Conservation (phyloP, 2,329 filamentous ascomycete species). For the Aspergillus glaucus region DNA sequence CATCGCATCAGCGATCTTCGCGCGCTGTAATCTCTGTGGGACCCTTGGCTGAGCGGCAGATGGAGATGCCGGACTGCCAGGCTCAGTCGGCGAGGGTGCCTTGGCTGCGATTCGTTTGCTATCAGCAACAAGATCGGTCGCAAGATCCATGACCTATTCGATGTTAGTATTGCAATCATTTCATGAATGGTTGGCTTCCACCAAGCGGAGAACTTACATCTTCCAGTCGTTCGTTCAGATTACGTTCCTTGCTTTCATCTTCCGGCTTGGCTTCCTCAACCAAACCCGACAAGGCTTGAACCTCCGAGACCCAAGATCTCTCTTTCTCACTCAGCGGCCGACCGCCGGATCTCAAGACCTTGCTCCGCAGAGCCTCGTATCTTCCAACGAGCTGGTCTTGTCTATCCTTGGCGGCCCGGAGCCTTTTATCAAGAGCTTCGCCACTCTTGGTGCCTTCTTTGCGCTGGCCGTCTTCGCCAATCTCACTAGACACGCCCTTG, state of each 20-base stretch:
- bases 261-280: conserved; percentile 23
- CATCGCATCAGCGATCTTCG: conserved; percentile 44
- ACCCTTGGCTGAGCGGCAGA: conserved; percentile 26
- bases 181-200: not conserved
- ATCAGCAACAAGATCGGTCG: conserved; percentile 31
- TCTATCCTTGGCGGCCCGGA: conserved; percentile 34
- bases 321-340: conserved; percentile 43
- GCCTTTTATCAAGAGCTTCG: conserved; percentile 32
- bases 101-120: conserved; percentile 28
- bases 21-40: conserved; percentile 39
- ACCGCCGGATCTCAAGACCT: conserved; percentile 37
- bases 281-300: conserved; percentile 33
- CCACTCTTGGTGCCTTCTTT: conserved; percentile 26
- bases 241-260: conserved; percentile 17
- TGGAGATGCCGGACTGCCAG: conserved; percentile 24
- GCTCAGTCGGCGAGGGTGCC: conserved; percentile 19
- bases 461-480: conserved; percentile 30
- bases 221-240: conserved; percentile 32
- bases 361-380: conserved; percentile 40
- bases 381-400: conserved; percentile 36
- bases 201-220: conserved; percentile 25
- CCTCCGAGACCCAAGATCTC: conserved; percentile 39
- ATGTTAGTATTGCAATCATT: conserved; percentile 8
- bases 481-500: conserved; percentile 35
- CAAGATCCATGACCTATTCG: conserved; percentile 35